Conservation (phyloP, 805 yeast genomes). For the Naumovozyma castellii region DNA sequence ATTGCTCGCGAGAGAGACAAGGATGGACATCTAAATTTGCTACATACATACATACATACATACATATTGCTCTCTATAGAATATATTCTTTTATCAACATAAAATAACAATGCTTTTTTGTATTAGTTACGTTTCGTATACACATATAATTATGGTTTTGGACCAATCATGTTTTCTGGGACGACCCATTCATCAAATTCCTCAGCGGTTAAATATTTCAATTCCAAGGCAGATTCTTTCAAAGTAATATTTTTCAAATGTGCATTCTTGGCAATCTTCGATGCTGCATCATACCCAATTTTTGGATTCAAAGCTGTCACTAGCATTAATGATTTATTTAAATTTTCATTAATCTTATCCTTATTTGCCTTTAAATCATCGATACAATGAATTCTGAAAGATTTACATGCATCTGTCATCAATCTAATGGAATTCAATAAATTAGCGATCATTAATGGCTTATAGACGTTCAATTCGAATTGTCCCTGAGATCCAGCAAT, state of each 20-base stretch:
- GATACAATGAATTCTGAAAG: constrained; percentile 91
- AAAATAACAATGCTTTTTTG: no score
- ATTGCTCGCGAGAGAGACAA: no score
- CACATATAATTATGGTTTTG: constrained; percentile 45
- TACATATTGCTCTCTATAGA: no score
- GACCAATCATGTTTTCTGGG: constrained; percentile 98
- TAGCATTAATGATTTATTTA: constrained; percentile 94
- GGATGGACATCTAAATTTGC: no score
- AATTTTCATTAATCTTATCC: constrained; percentile 74
- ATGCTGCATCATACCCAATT: constrained; percentile 96
- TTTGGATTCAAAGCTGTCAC: constrained; percentile 98
- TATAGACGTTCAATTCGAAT: constrained; percentile 95
- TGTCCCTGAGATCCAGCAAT: constrained; percentile 98
- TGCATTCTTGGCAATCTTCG: constrained; percentile 97
- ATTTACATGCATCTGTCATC: constrained; percentile 78
- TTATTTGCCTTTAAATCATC: constrained; percentile 87
- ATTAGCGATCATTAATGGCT: constrained; percentile 91
- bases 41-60: no score
- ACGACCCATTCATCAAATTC: constrained; percentile 96
- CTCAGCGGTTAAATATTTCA: constrained; percentile 69
- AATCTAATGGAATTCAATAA: constrained; percentile 79
- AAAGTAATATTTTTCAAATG: constrained; percentile 95
- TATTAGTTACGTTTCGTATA: no score
- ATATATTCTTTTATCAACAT: no score
- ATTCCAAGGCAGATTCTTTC: constrained; percentile 88